phyloP scores from a whole-genome alignment of 2,329 filamentous ascomycete species.

The Trichophyton benhamiae region DNA sequence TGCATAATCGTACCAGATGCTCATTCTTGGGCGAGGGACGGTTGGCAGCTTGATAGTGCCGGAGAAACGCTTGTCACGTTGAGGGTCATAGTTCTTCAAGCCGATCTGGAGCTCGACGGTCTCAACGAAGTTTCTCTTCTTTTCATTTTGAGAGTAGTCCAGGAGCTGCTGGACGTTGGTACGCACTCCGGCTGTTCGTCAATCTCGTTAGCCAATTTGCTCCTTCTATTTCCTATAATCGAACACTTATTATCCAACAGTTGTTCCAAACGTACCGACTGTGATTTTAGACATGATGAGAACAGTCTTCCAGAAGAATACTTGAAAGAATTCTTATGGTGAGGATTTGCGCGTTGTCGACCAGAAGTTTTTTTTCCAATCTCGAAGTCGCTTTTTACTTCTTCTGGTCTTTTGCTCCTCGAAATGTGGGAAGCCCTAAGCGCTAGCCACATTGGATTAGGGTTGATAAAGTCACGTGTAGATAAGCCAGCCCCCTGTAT shows the following conservation, averaged over 20 bases:
- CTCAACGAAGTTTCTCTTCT: constrained; percentile 98
- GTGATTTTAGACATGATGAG: constrained; percentile 46
- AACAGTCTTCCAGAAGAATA: constrained; percentile 78
- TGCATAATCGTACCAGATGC: constrained; percentile 52
- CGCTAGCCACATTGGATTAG: constrained; percentile 11
- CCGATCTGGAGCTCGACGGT: constrained; percentile 75
- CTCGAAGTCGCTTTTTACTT: not conserved
- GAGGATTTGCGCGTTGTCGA: constrained; percentile 42
- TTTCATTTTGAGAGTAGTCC: constrained; percentile 86
- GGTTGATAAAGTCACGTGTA: not conserved
- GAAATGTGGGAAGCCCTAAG: constrained; percentile 9
- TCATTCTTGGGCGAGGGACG: constrained; percentile 83
- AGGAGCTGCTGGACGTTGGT: constrained; percentile 86
- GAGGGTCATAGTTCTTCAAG: constrained; percentile 97
- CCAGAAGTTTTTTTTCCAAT: constrained; percentile 3
- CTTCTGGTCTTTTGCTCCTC: not conserved
- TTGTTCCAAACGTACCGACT: constrained; percentile 36
- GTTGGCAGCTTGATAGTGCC: constrained; percentile 93
- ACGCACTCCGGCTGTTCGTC: constrained; percentile 68
- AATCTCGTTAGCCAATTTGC: constrained; percentile 3
- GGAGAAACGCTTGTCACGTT: constrained; percentile 99
- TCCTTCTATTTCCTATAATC: not conserved
- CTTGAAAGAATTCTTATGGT: constrained; percentile 53
- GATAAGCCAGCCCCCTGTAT: not conserved
- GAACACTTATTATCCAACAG: not conserved